These are phyloP conservation scores for Wickerhamomyces hampshirensis DNA, from an alignment of 805 yeast species.

Conservation along the genomic window DNA sequence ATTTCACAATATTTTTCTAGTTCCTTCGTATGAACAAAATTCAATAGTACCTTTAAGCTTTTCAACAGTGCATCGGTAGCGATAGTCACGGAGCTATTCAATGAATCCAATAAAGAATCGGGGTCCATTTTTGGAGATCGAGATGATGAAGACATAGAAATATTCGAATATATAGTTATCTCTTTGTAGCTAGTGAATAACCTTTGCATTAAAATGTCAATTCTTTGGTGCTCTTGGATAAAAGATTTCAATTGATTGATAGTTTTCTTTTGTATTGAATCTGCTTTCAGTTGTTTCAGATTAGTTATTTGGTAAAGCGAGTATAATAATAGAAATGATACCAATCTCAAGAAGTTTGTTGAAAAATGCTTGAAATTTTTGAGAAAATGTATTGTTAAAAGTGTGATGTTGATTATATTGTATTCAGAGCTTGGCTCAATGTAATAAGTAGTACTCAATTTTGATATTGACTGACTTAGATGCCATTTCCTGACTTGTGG, in stretches of 20 bases:
- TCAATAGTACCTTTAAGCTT: constrained; percentile 24
- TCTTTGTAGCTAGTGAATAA: constrained; percentile 28
- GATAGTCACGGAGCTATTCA: constrained; percentile 30
- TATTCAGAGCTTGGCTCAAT: neutral
- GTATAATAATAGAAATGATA: too few relatives aligned
- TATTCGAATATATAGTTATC: constrained; percentile 19
- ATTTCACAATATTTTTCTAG: constrained; percentile 39
- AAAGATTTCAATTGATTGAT: constrained; percentile 15
- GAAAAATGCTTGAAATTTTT: too few relatives aligned
- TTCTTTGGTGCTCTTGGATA: constrained; percentile 20
- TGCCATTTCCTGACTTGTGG: too few relatives aligned
- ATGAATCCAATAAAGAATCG: constrained; percentile 11
- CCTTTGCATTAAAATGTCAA: constrained; percentile 25
- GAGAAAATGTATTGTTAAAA: too few relatives aligned
- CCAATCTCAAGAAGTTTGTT: too few relatives aligned
- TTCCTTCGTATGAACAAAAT: constrained; percentile 28
- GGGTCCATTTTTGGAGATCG: constrained; percentile 1
- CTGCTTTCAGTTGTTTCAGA: constrained; percentile 3
- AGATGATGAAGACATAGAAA: constrained; percentile 1
- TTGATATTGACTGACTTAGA: too few relatives aligned
- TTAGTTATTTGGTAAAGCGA: constrained; percentile 1
- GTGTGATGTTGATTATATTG: too few relatives aligned
- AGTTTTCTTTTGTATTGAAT: constrained; percentile 10
- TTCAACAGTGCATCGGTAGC: constrained; percentile 26
- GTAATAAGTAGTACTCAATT: too few relatives aligned